Conservation (phyloP, 257 asterid genomes). For the Salvia rosmarinus region DNA sequence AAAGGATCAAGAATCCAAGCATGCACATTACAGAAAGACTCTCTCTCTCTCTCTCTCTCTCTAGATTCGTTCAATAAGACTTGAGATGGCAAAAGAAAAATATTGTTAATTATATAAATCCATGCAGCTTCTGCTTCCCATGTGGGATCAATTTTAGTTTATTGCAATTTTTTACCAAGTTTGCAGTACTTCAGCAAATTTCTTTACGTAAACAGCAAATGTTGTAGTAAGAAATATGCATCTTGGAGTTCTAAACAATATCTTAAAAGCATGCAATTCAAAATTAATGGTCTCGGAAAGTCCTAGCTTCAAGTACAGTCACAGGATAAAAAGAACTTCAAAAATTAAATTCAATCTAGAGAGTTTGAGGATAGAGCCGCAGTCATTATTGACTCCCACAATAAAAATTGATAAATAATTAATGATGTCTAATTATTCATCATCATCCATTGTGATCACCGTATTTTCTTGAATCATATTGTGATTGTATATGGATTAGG, state of each 20-base stretch:
- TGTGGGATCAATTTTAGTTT: conserved; percentile 32
- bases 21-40: neutral
- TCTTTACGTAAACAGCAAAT: conserved; percentile 28
- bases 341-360: neutral
- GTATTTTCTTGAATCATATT: neutral
- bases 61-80: conserved; percentile 13
- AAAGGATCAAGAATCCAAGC: conserved; percentile 23
- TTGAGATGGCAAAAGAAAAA: conserved; percentile 16
- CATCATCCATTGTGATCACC: neutral
- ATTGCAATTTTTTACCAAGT: conserved; percentile 13
- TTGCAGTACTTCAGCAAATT: conserved; percentile 8
- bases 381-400: conserved; percentile 6
- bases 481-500: neutral
- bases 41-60: neutral
- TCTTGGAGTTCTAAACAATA: conserved; percentile 22
- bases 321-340: too few relatives aligned
- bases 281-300: conserved; percentile 6
- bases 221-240: conserved; percentile 23
- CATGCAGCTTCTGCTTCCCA: conserved; percentile 31
- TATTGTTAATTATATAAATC: neutral
- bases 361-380: neutral
- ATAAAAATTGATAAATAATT: neutral
- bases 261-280: neutral
- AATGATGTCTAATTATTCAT: conserved; percentile 16
- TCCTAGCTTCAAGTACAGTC: neutral